phyloP scores from a whole-genome alignment of 2,329 filamentous ascomycete species.

The Xylariaceae sp. region DNA sequence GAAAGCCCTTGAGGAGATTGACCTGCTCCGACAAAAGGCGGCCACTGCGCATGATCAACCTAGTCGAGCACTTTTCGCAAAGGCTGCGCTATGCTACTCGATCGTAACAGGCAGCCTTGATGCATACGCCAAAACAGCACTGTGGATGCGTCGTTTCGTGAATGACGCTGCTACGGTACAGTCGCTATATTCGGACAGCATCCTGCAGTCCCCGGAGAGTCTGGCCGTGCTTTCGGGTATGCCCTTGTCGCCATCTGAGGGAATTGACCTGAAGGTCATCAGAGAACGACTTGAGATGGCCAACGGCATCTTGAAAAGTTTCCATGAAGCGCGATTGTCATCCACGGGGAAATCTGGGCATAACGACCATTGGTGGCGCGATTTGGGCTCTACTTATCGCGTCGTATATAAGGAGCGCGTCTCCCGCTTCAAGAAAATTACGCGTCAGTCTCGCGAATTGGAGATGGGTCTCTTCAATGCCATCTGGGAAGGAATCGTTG shows the following conservation, averaged over 20 bases:
- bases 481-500: conserved; percentile 11
- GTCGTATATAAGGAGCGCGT: conserved; percentile 11
- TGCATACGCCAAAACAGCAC: conserved; percentile 10
- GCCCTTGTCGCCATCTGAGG: background rate
- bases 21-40: conserved; percentile 13
- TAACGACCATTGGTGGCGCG: background rate
- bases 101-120: conserved; percentile 13
- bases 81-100: conserved; percentile 12
- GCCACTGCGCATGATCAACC: conserved; percentile 6
- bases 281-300: conserved; percentile 3
- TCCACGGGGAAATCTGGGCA: conserved; percentile 14
- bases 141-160: conserved; percentile 16
- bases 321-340: conserved; percentile 1
- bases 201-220: conserved; percentile 9
- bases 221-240: conserved; percentile 14
- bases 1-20: conserved; percentile 10
- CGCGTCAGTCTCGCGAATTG: conserved; percentile 5
- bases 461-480: conserved; percentile 9
- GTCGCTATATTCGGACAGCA: conserved; percentile 1
- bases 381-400: background rate
- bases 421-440: conserved; percentile 9
- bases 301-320: conserved; percentile 6
- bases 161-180: conserved; percentile 8
- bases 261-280: conserved; percentile 1
- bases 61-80: conserved; percentile 12